Base-by-base conservation (phyloP, 164 flowering plant species). In the Sextonia rubra region DNA sequence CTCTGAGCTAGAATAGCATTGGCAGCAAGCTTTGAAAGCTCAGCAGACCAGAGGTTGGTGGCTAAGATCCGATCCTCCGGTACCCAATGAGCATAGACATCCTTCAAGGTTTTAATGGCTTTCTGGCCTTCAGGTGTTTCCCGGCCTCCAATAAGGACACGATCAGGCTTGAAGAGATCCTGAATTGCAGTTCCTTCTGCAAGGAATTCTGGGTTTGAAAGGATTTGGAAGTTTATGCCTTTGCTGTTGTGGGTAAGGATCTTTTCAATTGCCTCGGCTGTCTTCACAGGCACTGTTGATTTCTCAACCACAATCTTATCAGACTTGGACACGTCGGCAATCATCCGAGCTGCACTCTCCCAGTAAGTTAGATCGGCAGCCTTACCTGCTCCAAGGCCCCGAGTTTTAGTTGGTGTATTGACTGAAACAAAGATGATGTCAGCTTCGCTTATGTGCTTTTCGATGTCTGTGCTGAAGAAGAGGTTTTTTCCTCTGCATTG, bases 261-360 rank as follows among this genome's bases (percentile, higher is more conserved):
- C 76, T 91, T 93, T 65, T 93, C 97, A 63, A 92, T 91, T 20
- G 98, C 98, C 82, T 91, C 93, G 27, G 98, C 96, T n/a, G 96
- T 92, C 75, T 92, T 92, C 48, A 92, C 98, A 2, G 96, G 97
- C 30, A 92, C 97, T 1, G 96, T 92, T 8, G 97, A 92, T 75
- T 93, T 93, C 85, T 91, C 98, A 65, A 93, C 98, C 0, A 93
- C 98, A 32, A 93, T 91, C 76, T 93, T 91, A 79, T 91, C 83
- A 8, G 97, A 90, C 69, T 87, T 90, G 1, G 98, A 88, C 12
- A 93, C 98, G 77, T 91, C 94, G 29, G 98, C 98, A 55, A 93
- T 91, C 95, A 91, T 90, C 12, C 98, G 95, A 24, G 96, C 97
- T 0, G 97, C 98, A 69, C 94, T 88, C 83, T 93, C 98, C 98